phyloP scores from a whole-genome alignment of 2,329 filamentous ascomycete genomes.

The Orbilia blumenaviensis region DNA sequence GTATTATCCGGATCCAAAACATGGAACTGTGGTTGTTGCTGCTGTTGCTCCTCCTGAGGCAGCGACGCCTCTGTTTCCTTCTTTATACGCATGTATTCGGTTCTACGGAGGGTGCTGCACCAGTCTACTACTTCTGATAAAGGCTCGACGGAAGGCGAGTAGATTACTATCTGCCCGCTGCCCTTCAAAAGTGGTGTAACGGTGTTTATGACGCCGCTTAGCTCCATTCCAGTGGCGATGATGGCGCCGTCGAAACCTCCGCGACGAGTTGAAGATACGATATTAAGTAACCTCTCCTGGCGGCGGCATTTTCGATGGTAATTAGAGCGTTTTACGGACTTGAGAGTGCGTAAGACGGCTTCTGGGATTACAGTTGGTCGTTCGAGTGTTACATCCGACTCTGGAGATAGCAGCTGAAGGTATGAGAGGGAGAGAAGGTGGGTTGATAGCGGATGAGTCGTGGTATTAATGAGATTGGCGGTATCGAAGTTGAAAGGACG shows the following conservation, averaged over 20 bases:
- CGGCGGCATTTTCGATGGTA: slow-evolving; percentile 90
- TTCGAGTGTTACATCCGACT: slow-evolving; percentile 77
- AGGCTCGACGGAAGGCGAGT: slow-evolving; percentile 81
- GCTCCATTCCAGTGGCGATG: slow-evolving; percentile 83
- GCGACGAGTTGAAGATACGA: slow-evolving; percentile 77
- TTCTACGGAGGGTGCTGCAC: slow-evolving; percentile 81
- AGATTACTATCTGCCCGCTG: slow-evolving; percentile 85
- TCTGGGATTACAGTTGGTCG: slow-evolving; percentile 70
- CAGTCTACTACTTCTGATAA: slow-evolving; percentile 80
- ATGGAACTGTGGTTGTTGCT: slow-evolving; percentile 15
- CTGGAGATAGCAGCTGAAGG: slow-evolving; percentile 85
- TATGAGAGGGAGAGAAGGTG: slow-evolving; percentile 87
- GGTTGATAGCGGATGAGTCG: slow-evolving; percentile 78
- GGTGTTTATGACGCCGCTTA: slow-evolving; percentile 76
- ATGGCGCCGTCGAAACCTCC: slow-evolving; percentile 86
- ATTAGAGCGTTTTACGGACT: slow-evolving; percentile 80
- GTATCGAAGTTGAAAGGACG: slow-evolving; percentile 89
- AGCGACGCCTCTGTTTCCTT: slow-evolving; percentile 28
- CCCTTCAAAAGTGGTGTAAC: slow-evolving; percentile 81
- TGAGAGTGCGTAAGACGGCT: slow-evolving; percentile 74
- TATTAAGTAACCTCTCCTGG: slow-evolving; percentile 75
- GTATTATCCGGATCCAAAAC: slow-evolving; percentile 64
- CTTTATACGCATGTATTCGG: slow-evolving; percentile 72
- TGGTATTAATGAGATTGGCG: slow-evolving; percentile 69
- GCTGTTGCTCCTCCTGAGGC: neutral